Evolutionary conservation across 192 early-diverging fungal genomes (phyloP), one percentile per base, ranked within the genome.

Genomic region (Gorgonomyces haynaldii): DNA sequence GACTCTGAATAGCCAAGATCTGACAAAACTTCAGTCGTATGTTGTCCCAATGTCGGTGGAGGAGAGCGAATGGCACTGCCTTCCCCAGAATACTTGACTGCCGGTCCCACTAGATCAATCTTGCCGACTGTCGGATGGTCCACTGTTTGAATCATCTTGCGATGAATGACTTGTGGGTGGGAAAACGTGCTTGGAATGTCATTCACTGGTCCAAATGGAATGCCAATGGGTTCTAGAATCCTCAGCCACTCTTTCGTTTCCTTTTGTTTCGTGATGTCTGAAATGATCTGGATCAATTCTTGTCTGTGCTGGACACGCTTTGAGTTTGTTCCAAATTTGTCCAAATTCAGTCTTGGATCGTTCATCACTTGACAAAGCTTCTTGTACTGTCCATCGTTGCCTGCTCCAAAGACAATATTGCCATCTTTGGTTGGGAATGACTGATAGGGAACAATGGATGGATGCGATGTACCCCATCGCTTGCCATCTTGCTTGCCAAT

Each of bases 401-500:
- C 92, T 0, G 86, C 84, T 1, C 93, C 93, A 43, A 96, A 72
- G 60, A 92, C 84, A 27, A 96, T 72, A 57, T 70, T 67, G 3
- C 81, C 82, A 59, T 93, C 84, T 10, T 45, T 65, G 6, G 85
- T 91, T 0, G 70, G 72, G 50, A 94, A 81, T 12, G 64, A 48
- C 58, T 90, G 82, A 63, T 97, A 97, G 8, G 93, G 93, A 7
- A 90, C 93, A 37, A 97, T 94, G 1, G 87, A 83, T 3, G 84
- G 72, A 56, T 97, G 93, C 6, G 77, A 61, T 0, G 89, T 93
- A 25, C 91, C 93, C 83, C 82, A 82, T 15, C 93, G 72, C 30
- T 64, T 61, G 0, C 82, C 89, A 45, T 95, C 89, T 51, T 72
- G 39, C 1, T 77, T 79, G 29, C 84, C 86, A 22, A 94, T 81